Base-by-base conservation (phyloP, 2,329 filamentous ascomycete species). In the Spiromastix sp. region DNA sequence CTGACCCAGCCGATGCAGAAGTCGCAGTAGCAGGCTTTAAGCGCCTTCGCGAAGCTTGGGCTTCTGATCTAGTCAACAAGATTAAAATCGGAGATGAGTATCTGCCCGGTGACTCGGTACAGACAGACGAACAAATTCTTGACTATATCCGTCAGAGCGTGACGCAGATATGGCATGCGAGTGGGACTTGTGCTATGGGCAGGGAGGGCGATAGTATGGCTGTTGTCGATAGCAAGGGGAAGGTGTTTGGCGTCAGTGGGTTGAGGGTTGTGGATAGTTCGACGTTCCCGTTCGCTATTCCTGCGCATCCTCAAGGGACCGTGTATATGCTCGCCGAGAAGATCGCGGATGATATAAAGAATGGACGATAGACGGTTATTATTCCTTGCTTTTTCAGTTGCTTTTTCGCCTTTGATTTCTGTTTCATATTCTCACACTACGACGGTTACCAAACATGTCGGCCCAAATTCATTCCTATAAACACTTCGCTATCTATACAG, bases 251-350 rank as follows among this genome's bases (percentile, higher is more conserved):
- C 5, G 51, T 56, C 8, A 16, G 46, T 11, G 42, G 48, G 5
- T 37, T 60, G 33, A 40, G 57, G 2, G 56, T 60, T 4, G 54
- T 58, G 4, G 56, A 61, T 41, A 54, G 54, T 1, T 52, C 47
- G 28, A 38, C 44, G 2, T 57, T 61, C 27, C 52, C 56, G 1
- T 33, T 59, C 8, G 21, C 60, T 19, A 50, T 55, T 9, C 60
- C 61, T 2, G 63, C 62, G 4, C 63, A 67, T 49, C 60, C 61
- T 4, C 56, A 61, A 44, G 50, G 52, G 9, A 54, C 55, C n/a
- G 47, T 63, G 27, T 67, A 65, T 48, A 58, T 56, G 42, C 43
- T 66, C 7, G 63, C 61, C 1, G 61, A 66, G 43, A 66, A 65
- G 47, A 59, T 64, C 33, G 58, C 59, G 2, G 50, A 55, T 43